Percentiles rank a stretch among this genome's conserved stretches.
phyloP scores from a whole-genome alignment of 1,139 yeast genomes.

The Debaryomyces nepalensis region DNA sequence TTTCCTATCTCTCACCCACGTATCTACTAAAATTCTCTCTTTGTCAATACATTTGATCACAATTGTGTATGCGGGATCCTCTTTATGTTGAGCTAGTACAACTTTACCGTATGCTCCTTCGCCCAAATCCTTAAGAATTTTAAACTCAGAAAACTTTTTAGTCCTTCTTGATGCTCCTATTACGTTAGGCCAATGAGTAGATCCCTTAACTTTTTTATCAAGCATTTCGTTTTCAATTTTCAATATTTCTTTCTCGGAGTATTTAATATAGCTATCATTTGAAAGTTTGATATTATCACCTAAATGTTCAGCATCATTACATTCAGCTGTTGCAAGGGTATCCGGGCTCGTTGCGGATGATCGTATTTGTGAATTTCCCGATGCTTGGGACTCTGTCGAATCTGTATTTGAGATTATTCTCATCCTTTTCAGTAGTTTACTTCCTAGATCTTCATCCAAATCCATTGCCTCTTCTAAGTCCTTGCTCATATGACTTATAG shows the following conservation, averaged over 20 bases:
- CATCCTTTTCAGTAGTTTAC: conserved; percentile 1
- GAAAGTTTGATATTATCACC: conserved; percentile 5
- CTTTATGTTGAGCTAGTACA: conserved; percentile 71
- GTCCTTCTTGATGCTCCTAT: conserved; percentile 66
- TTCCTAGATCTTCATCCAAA: conserved; percentile 6
- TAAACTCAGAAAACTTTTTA: conserved; percentile 73
- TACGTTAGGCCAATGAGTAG: conserved; percentile 55
- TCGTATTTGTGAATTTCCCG: conserved; percentile 7
- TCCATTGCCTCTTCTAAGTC: conserved; percentile 10
- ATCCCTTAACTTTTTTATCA: conserved; percentile 35
- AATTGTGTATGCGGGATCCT: conserved; percentile 65
- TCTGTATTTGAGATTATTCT: conserved; percentile 9
- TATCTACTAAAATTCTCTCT: conserved; percentile 90
- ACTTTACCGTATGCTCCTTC: conserved; percentile 98
- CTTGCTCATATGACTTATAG: conserved; percentile 16
- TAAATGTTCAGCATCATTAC: conserved; percentile 8
- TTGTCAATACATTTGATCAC: conserved; percentile 90
- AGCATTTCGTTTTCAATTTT: conserved; percentile 50
- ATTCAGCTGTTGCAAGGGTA: conserved; percentile 16
- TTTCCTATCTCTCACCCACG: conserved; percentile 93
- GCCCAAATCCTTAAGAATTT: conserved; percentile 78
- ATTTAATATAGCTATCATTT: conserved; percentile 17
- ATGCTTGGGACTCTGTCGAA: conserved; percentile 8
- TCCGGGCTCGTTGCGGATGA: conserved; percentile 12
- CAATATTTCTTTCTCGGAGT: conserved; percentile 47